Evolutionary conservation across 768 basidiomycete species (phyloP).

Genomic region (Pulveroboletus sp.): DNA sequence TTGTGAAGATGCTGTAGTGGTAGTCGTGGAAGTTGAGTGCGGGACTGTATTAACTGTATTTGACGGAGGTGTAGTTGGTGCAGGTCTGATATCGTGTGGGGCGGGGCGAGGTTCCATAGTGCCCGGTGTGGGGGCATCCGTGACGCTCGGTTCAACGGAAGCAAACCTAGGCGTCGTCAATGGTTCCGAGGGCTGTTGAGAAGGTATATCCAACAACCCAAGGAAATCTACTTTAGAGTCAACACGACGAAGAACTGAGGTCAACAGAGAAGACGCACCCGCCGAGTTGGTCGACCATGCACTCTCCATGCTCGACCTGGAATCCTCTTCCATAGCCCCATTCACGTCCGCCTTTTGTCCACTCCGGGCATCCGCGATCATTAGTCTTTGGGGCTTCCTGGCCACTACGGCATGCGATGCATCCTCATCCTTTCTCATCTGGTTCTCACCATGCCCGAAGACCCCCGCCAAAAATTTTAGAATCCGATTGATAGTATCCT

Average conservation of each 20-base stretch:
- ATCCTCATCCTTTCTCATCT: constrained; percentile 33
- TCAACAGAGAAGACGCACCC: background rate
- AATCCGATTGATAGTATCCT: constrained; percentile 94
- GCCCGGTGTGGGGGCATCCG: constrained; percentile 15
- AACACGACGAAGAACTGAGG: background rate
- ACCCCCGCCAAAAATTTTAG: constrained; percentile 92
- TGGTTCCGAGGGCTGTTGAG: constrained; percentile 33
- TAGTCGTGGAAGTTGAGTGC: constrained; percentile 4
- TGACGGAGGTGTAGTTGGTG: constrained; percentile 10
- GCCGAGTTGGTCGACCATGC: constrained; percentile 15
- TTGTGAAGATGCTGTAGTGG: constrained; percentile 8
- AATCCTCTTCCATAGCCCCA: constrained; percentile 41
- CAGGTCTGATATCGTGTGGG: constrained; percentile 14
- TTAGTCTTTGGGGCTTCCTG: constrained; percentile 49
- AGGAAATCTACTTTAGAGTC: constrained; percentile 33
- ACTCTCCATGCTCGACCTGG: constrained; percentile 27
- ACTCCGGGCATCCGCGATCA: constrained; percentile 57
- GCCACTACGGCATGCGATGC: constrained; percentile 43
- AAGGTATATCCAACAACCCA: constrained; percentile 45
- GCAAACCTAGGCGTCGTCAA: constrained; percentile 23
- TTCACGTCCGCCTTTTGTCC: constrained; percentile 33
- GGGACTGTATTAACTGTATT: constrained; percentile 10
- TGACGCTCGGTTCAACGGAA: constrained; percentile 23
- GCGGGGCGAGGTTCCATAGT: constrained; percentile 9
- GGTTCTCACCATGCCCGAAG: constrained; percentile 57